These are phyloP conservation scores for Mitragyna speciosa DNA, from an alignment of 257 asterid genomes.

Conservation along the genomic window DNA sequence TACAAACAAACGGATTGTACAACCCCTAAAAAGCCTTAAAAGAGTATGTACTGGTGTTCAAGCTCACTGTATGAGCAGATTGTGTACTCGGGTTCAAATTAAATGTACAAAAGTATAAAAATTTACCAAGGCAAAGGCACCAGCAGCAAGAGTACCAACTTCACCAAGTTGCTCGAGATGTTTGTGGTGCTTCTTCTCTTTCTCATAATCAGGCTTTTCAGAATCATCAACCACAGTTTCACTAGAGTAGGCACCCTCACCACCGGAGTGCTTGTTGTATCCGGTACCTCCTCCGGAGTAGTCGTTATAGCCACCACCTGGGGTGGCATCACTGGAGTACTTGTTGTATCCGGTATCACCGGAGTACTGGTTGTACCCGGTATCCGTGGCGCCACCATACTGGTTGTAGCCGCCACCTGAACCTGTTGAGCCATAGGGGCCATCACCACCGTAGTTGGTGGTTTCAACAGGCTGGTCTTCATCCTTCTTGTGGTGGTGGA, in stretches of 20 bases:
- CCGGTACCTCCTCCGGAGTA: neutral
- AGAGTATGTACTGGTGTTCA: neutral
- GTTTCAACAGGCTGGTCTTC: neutral
- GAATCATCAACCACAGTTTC: constrained; percentile 23
- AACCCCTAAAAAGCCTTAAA: neutral
- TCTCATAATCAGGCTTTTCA: constrained; percentile 35
- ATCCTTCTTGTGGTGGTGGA: constrained; percentile 12
- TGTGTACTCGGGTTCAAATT: neutral
- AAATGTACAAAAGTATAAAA: neutral
- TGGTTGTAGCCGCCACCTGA: neutral
- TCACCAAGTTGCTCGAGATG: constrained; percentile 52
- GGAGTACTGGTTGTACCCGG: neutral
- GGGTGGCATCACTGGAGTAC: constrained; percentile 4
- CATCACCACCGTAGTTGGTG: neutral
- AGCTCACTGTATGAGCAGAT: too few species aligned
- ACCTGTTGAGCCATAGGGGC: neutral
- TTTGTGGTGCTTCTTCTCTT: constrained; percentile 53
- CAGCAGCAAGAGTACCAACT: constrained; percentile 53
- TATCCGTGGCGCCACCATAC: neutral
- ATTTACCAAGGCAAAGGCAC: constrained; percentile 62
- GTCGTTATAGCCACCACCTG: neutral
- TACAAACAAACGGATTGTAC: too few species aligned
- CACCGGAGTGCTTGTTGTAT: neutral
- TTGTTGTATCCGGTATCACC: neutral
- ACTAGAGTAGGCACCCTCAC: neutral